These are phyloP conservation scores for Macaranga tanarius DNA, from an alignment of 441 rosid species.

Conservation along the genomic window DNA sequence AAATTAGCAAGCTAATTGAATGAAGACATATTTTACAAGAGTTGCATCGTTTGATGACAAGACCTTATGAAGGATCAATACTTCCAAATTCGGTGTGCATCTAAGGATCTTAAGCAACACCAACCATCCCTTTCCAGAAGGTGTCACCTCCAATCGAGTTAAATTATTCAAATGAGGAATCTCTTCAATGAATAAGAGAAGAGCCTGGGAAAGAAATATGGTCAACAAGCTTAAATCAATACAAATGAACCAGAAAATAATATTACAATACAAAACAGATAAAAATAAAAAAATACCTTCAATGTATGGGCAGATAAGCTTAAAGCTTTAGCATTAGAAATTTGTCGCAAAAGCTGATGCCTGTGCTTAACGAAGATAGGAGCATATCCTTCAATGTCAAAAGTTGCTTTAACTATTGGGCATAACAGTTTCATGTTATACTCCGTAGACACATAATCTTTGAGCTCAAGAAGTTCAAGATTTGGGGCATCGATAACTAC, in stretches of 20 bases:
- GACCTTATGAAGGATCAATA: not conserved
- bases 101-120: not conserved
- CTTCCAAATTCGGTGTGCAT: not conserved
- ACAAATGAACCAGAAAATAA: not conserved
- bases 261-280: too few species aligned
- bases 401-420: not conserved
- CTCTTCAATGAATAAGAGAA: not conserved
- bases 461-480: conserved; percentile 9
- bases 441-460: not conserved
- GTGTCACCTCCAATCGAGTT: not conserved
- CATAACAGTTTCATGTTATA: too few species aligned
- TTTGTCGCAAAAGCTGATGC: not conserved
- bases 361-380: too few species aligned
- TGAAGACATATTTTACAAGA: too few species aligned
- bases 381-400: not conserved
- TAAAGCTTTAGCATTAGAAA: not conserved
- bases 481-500: conserved; percentile 2
- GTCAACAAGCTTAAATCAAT: not conserved
- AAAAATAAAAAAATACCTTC: not conserved
- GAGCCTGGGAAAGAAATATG: not conserved
- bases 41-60: not conserved
- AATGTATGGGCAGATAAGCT: not conserved
- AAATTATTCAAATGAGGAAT: not conserved
- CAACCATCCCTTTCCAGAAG: not conserved
- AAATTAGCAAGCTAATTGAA: too few species aligned